Conservation (phyloP, 768 basidiomycete species). For the Chalciporus sphaerocephalus region DNA sequence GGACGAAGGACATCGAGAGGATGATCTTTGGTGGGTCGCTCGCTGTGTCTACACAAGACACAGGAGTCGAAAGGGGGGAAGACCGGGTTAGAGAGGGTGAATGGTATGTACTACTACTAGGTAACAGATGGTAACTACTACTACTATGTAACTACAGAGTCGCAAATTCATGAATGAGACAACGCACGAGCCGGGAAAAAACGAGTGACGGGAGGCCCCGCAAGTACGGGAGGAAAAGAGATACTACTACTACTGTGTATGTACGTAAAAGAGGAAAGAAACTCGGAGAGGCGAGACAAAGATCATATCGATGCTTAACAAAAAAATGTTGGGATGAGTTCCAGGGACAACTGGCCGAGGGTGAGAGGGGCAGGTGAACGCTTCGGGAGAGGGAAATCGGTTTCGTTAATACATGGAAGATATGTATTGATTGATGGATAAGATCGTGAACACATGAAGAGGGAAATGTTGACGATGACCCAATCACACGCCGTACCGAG, state of each 20-base stretch:
- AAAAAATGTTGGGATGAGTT: slow-evolving; percentile 28
- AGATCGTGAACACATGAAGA: slow-evolving; percentile 14
- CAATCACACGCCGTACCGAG: slow-evolving; percentile 79
- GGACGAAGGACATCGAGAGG: neutral
- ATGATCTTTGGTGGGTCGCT: too few relatives aligned
- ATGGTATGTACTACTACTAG: slow-evolving; percentile 28
- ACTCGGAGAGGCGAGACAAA: slow-evolving; percentile 8
- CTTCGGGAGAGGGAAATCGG: slow-evolving; percentile 8
- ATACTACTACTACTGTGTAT: slow-evolving; percentile 27
- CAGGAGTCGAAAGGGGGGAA: too few relatives aligned
- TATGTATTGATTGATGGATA: slow-evolving; percentile 7
- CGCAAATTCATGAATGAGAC: slow-evolving; percentile 12
- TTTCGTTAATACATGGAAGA: slow-evolving; percentile 11
- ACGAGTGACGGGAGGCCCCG: neutral
- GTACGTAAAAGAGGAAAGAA: slow-evolving; percentile 1
- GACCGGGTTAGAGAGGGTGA: neutral
- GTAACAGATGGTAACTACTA: slow-evolving; percentile 25
- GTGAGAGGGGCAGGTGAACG: neutral
- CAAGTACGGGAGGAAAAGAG: slow-evolving; percentile 10
- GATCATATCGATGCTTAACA: slow-evolving; percentile 25
- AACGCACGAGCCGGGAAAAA: slow-evolving; percentile 19
- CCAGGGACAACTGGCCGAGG: slow-evolving; percentile 20
- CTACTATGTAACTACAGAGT: slow-evolving; percentile 31
- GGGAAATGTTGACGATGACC: neutral
- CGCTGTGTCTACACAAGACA: too few relatives aligned